A percentile compares a stretch with the other conserved stretches of the same genome.
Conservation (phyloP, 1,284 basidiomycete genomes). For the Athelia psychrophila region DNA sequence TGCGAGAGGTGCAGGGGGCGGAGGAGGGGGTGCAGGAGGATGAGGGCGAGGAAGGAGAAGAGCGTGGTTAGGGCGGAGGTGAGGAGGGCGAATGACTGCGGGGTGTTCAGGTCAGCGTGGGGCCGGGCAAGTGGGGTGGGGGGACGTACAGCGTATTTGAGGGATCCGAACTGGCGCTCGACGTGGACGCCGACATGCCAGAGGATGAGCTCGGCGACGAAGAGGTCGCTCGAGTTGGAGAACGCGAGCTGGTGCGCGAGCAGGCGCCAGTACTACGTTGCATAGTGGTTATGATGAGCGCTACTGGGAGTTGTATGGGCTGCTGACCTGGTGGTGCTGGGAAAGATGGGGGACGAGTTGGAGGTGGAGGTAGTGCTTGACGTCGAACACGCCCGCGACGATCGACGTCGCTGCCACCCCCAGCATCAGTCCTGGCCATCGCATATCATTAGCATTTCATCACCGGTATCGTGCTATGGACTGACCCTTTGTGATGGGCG, state of each 20-base stretch:
- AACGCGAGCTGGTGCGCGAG: constrained; percentile 75
- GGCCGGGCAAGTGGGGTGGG: not conserved
- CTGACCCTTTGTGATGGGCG: constrained; percentile 74
- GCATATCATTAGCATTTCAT: constrained; percentile 1
- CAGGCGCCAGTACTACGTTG: constrained; percentile 80
- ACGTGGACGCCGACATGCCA: constrained; percentile 73
- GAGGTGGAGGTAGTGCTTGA: constrained; percentile 85
- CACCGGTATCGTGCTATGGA: too few species aligned
- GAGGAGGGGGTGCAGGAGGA: constrained; percentile 61
- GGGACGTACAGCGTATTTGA: constrained; percentile 76
- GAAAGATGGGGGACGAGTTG: constrained; percentile 77
- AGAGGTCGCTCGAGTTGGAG: constrained; percentile 81
- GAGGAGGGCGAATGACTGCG: constrained; percentile 73
- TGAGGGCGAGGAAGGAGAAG: constrained; percentile 60
- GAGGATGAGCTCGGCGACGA: constrained; percentile 74
- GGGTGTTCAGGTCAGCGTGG: constrained; percentile 6
- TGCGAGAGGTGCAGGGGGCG: too few species aligned
- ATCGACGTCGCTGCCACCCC: constrained; percentile 68
- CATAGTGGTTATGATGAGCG: constrained; percentile 1
- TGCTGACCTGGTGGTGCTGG: constrained; percentile 60
- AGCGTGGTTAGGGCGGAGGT: constrained; percentile 65
- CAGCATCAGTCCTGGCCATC: constrained; percentile 73
- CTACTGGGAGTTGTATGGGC: constrained; percentile 2
- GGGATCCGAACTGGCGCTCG: constrained; percentile 83
- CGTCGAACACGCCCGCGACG: constrained; percentile 72